Evolutionary conservation across 2,329 filamentous ascomycete species (phyloP), one percentile per base, ranked within the genome.

Genomic region (Ophiostoma sp.): DNA sequence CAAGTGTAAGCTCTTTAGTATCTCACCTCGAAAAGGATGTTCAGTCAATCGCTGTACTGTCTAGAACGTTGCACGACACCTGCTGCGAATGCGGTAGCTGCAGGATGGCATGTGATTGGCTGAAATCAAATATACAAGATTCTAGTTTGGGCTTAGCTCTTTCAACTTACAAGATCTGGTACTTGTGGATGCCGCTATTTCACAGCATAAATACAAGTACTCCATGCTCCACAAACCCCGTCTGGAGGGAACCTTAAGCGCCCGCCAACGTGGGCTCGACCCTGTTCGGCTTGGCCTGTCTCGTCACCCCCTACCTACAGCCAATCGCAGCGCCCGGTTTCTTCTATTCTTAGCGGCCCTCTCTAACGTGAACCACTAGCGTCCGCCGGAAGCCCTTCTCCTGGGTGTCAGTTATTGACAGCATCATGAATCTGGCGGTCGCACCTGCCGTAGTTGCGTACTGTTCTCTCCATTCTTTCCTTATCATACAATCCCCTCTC

Each of bases 261-360:
- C 73, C 73, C 71, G 67, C 64, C 68, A 67, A 65, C 17, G 64
- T 67, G 71, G 71, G 68, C 72, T 70, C 68, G 67, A 57, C 52
- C 23, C 52, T 57, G 52, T 57, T 57, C 13, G 52, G 52, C 66
- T 70, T 71, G 68, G 71, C 68, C 66, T 57, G 71, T 72, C 68
- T 71, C 71, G 67, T 71, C 70, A 70, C 72, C 4, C 23, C 17
- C 13, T 33, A 39, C 13, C 15, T 54, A 13, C 67, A 68, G 70
- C 72, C 72, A 72, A 72, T 72, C 17, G 57, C 11, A 39, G n/a
- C 57, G n/a, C 36, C 7, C n/a, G 7, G 4, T 17, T 27, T 17
- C 36, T 10, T 67, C 73, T 72, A 72, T 73, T 73, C 72, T 72
- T 73, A 72, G 72, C 65, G 69, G 69, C 39, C 27, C 60, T 54